Evolutionary conservation across 768 basidiomycete species (phyloP).

Genomic region (Kwoniella europaea): DNA sequence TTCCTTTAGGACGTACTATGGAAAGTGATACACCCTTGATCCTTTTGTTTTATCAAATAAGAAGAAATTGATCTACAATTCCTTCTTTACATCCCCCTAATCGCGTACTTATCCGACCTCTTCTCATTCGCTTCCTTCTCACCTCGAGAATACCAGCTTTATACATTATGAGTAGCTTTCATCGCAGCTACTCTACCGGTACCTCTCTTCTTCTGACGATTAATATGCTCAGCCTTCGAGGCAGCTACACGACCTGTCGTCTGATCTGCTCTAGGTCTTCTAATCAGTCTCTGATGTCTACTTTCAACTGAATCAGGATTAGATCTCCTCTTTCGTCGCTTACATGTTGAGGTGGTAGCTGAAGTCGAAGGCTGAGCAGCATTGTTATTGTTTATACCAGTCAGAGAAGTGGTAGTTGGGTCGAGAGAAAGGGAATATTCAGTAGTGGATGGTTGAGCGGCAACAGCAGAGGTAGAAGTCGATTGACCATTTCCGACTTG

Average conservation of each 20-base stretch:
- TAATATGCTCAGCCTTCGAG: conserved; percentile 23
- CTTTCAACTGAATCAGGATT: not conserved
- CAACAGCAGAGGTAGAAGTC: conserved; percentile 16
- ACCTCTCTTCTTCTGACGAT: conserved; percentile 9
- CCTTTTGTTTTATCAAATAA: not conserved
- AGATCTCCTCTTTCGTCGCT: conserved; percentile 8
- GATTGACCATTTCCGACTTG: conserved; percentile 3
- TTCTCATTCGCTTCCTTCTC: not conserved
- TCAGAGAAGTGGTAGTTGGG: conserved; percentile 5
- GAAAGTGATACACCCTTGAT: not conserved
- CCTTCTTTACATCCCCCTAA: not conserved
- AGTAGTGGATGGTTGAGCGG: conserved; percentile 12
- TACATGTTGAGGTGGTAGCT: conserved; percentile 19
- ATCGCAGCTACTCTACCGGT: conserved; percentile 21
- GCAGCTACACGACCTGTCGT: conserved; percentile 19
- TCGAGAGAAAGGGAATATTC: conserved; percentile 23
- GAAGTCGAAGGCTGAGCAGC: conserved; percentile 13
- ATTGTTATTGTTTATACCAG: not conserved
- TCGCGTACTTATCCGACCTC: not conserved
- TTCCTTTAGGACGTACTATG: too few species aligned
- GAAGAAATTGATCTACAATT: not conserved
- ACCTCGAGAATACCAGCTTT: not conserved
- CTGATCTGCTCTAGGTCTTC: conserved; percentile 11
- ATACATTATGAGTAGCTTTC: conserved; percentile 18
- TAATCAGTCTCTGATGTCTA: conserved; percentile 14